phyloP scores from a whole-genome alignment of 768 basidiomycete species.

The Holtermanniella nyarrowii region DNA sequence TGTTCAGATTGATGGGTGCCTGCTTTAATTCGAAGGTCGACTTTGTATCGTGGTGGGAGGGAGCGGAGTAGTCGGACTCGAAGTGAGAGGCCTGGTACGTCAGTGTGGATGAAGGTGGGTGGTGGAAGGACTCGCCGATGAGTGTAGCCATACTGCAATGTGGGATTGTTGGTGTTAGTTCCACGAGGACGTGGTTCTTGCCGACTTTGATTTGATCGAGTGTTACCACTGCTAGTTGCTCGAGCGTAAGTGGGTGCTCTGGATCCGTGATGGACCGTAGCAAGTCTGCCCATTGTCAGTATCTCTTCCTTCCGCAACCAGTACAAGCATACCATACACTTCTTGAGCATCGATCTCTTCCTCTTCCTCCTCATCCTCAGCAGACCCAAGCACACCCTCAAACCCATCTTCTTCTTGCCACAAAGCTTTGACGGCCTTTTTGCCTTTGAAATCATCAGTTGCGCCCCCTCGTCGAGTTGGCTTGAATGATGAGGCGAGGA shows the following conservation, averaged over 20 bases:
- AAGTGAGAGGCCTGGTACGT: constrained; percentile 72
- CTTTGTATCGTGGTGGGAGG: constrained; percentile 83
- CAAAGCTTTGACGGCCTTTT: constrained; percentile 41
- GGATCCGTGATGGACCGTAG: constrained; percentile 88
- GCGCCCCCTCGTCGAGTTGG: constrained; percentile 4
- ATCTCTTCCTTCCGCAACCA: not conserved
- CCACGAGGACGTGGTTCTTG: constrained; percentile 60
- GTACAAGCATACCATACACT: constrained; percentile 59
- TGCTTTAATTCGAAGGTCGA: constrained; percentile 84
- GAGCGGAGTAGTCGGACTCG: constrained; percentile 81
- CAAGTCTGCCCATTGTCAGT: constrained; percentile 53
- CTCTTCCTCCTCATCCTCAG: constrained; percentile 42
- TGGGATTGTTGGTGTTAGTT: constrained; percentile 95
- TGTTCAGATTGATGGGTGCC: constrained; percentile 94
- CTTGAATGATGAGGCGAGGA: constrained; percentile 48
- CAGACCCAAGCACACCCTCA: constrained; percentile 39
- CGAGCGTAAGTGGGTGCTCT: constrained; percentile 82
- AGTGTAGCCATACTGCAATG: constrained; percentile 96
- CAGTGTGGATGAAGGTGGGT: not conserved
- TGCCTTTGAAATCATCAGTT: constrained; percentile 35
- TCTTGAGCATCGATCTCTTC: constrained; percentile 74
- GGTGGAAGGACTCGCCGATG: constrained; percentile 55
- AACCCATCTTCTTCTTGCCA: constrained; percentile 44
- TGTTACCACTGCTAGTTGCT: constrained; percentile 91
- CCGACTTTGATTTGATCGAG: constrained; percentile 64